phyloP scores from a whole-genome alignment of 2,329 filamentous ascomycete species.

The Diaporthe ampelina region DNA sequence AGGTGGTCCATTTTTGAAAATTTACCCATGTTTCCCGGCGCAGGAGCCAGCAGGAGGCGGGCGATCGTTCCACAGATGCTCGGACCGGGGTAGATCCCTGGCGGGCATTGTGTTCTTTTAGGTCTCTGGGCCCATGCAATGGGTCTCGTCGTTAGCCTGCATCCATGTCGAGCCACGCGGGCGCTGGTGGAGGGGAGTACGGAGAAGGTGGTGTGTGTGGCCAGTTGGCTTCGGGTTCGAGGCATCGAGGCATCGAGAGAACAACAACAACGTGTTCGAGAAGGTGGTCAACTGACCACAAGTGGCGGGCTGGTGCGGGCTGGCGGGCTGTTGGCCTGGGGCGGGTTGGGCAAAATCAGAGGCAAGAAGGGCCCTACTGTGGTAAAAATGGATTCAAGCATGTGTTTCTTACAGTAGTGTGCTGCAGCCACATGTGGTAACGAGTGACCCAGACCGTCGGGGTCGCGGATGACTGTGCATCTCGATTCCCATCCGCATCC shows the following conservation, averaged over 20 bases:
- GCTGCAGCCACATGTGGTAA: neutral
- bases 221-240: neutral
- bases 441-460: slow-evolving; percentile 20
- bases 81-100: slow-evolving; percentile 15
- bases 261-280: neutral
- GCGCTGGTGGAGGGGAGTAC: neutral
- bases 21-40: slow-evolving; percentile 27
- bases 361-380: neutral
- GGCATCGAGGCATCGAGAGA: neutral
- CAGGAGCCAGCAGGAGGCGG: slow-evolving; percentile 32
- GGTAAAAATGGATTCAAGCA: slow-evolving; percentile 27
- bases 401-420: slow-evolving; percentile 25
- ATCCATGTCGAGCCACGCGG: slow-evolving; percentile 41
- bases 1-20: slow-evolving; percentile 25
- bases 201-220: slow-evolving; percentile 20
- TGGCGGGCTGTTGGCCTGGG: neutral
- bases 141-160: neutral
- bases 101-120: neutral
- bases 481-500: slow-evolving; percentile 27
- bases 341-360: slow-evolving; percentile 1
- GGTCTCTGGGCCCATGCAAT: neutral
- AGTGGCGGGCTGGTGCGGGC: neutral
- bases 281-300: neutral
- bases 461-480: slow-evolving; percentile 29
- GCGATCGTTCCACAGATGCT: slow-evolving; percentile 24